These are phyloP conservation scores for Wickerhamomyces ciferrii DNA, from an alignment of 805 yeast genomes.

Conservation along the genomic window DNA sequence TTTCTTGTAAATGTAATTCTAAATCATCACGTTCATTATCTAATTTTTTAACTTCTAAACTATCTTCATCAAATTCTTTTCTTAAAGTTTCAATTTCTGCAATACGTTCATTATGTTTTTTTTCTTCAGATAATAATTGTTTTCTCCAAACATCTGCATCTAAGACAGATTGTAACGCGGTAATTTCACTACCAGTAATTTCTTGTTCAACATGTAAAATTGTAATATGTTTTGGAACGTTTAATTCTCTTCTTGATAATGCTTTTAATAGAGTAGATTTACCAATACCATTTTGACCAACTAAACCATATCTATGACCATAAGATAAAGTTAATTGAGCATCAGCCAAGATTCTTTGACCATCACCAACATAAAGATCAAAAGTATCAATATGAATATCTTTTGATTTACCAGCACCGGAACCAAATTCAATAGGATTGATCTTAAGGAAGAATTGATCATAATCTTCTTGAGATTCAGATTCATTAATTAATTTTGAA, in stretches of 20 bases:
- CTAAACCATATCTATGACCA: constrained; percentile 95
- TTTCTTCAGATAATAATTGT: constrained; percentile 73
- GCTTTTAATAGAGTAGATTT: constrained; percentile 92
- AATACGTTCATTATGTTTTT: constrained; percentile 66
- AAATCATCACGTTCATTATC: constrained; percentile 90
- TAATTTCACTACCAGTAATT: constrained; percentile 85
- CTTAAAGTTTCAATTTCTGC: constrained; percentile 68
- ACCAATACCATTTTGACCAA: constrained; percentile 99
- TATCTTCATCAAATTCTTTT: constrained; percentile 68
- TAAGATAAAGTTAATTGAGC: constrained; percentile 81
- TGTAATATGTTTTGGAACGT: constrained; percentile 92
- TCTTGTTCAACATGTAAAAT: constrained; percentile 98
- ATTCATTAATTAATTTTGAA: constrained; percentile 74
- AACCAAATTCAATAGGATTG: constrained; percentile 89
- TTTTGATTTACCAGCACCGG: constrained; percentile 93
- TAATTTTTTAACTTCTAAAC: constrained; percentile 67
- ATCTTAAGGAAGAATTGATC: constrained; percentile 94
- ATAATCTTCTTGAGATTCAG: constrained; percentile 61
- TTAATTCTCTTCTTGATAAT: constrained; percentile 85
- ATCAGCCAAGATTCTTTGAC: constrained; percentile 86
- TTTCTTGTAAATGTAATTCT: constrained; percentile 70
- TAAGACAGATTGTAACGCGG: constrained; percentile 90
- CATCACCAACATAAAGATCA: constrained; percentile 94
- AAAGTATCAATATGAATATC: constrained; percentile 91
- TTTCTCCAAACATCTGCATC: constrained; percentile 99